phyloP scores from a whole-genome alignment of 768 basidiomycete species.

The Russula emetica region DNA sequence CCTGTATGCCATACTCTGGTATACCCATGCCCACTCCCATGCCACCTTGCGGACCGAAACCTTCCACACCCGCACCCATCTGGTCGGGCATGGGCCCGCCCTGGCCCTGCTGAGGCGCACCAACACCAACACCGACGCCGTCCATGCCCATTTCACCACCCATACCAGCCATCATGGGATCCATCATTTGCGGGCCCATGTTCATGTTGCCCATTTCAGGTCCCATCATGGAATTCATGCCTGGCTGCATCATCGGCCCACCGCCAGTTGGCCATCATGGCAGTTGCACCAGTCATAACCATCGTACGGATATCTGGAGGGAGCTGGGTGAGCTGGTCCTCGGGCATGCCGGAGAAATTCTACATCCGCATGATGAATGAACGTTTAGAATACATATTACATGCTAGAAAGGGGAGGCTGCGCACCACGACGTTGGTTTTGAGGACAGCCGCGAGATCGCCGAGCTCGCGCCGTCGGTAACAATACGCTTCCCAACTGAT shows the following conservation, averaged over 20 bases:
- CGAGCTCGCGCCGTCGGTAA: slow-evolving; percentile 74
- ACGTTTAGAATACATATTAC: neutral
- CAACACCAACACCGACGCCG: slow-evolving; percentile 23
- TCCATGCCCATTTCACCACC: slow-evolving; percentile 61
- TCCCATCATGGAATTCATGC: slow-evolving; percentile 33
- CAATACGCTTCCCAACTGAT: slow-evolving; percentile 92
- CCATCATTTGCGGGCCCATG: slow-evolving; percentile 37
- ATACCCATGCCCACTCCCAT: slow-evolving; percentile 31
- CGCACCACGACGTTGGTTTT: slow-evolving; percentile 80
- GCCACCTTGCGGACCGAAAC: slow-evolving; percentile 22
- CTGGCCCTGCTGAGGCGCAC: slow-evolving; percentile 28
- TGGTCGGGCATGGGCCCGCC: slow-evolving; percentile 28
- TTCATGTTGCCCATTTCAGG: slow-evolving; percentile 27
- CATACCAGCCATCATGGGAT: slow-evolving; percentile 78
- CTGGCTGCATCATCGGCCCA: slow-evolving; percentile 41
- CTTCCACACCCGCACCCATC: slow-evolving; percentile 23
- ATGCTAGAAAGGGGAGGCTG: slow-evolving; percentile 16
- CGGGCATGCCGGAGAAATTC: slow-evolving; percentile 80
- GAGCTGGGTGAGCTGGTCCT: slow-evolving; percentile 72
- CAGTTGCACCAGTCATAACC: slow-evolving; percentile 79
- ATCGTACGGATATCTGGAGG: slow-evolving; percentile 80
- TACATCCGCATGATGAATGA: slow-evolving; percentile 31
- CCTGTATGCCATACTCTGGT: slow-evolving; percentile 69
- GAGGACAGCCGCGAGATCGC: slow-evolving; percentile 72
- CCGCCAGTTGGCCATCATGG: slow-evolving; percentile 69